These are phyloP conservation scores for Meredithiella fracta DNA, from an alignment of 2,329 filamentous ascomycete genomes.

Conservation along the genomic window DNA sequence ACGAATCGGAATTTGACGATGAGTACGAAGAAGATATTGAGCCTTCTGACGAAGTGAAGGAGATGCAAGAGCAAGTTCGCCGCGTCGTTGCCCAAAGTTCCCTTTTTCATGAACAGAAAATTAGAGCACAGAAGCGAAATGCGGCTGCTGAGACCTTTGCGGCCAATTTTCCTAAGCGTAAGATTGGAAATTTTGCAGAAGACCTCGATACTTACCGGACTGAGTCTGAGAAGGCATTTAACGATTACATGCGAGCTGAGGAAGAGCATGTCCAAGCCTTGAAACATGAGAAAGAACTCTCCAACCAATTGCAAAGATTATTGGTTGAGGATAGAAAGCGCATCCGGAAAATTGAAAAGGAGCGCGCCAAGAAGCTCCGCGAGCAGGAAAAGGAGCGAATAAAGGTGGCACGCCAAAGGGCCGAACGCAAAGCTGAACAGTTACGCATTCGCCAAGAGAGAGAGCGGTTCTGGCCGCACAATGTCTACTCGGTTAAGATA, in stretches of 20 bases:
- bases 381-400: background rate
- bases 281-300: background rate
- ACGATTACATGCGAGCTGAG: conserved; percentile 22
- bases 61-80: conserved; percentile 20
- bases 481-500: conserved; percentile 33
- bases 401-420: background rate
- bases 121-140: conserved; percentile 25
- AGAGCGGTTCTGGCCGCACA: conserved; percentile 33
- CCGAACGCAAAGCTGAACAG: background rate
- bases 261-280: conserved; percentile 16
- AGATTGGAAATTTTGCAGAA: conserved; percentile 22
- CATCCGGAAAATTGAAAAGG: background rate
- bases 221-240: conserved; percentile 27
- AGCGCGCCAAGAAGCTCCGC: background rate
- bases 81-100: conserved; percentile 1
- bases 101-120: conserved; percentile 11
- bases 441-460: conserved; percentile 25
- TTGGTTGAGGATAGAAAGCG: background rate
- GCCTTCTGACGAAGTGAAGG: conserved; percentile 18
- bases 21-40: conserved; percentile 17
- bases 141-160: conserved; percentile 27
- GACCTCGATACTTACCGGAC: conserved; percentile 26
- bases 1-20: conserved; percentile 18
- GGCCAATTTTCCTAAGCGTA: conserved; percentile 22
- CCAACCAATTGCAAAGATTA: background rate